Conservation (phyloP, 1,284 basidiomycete species). For the Leccinum fuscescens region DNA sequence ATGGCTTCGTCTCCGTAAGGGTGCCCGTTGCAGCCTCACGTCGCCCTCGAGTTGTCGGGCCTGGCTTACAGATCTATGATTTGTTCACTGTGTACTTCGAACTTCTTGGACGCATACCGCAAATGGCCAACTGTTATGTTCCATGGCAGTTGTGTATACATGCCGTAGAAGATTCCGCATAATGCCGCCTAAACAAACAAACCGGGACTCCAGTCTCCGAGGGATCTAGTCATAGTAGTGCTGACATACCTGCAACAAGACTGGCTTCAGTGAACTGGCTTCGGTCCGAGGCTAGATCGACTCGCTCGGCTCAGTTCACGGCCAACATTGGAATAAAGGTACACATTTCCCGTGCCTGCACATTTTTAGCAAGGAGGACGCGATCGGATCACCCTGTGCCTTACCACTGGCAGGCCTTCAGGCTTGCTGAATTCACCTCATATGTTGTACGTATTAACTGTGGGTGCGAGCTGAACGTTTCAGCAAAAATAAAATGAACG, state of each 20-base stretch:
- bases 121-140: background rate
- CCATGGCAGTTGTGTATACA: background rate
- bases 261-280: no score
- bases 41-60: background rate
- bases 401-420: background rate
- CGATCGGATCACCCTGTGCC: background rate
- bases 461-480: background rate
- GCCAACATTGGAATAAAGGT: background rate
- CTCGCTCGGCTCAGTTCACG: background rate
- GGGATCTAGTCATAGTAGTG: no score
- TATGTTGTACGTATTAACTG: background rate
- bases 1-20: background rate
- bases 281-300: background rate
- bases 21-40: background rate
- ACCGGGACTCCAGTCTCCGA: no score
- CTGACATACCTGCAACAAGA: no score
- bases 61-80: background rate
- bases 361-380: background rate
- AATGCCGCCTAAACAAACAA: no score
- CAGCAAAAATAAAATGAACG: background rate
- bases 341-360: background rate
- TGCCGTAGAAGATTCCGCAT: no score
- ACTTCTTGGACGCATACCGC: background rate
- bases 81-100: background rate
- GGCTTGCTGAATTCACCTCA: background rate